Evolutionary conservation across 208 protist genomes (phyloP).

Genomic region (Leptomonas seymouri): DNA sequence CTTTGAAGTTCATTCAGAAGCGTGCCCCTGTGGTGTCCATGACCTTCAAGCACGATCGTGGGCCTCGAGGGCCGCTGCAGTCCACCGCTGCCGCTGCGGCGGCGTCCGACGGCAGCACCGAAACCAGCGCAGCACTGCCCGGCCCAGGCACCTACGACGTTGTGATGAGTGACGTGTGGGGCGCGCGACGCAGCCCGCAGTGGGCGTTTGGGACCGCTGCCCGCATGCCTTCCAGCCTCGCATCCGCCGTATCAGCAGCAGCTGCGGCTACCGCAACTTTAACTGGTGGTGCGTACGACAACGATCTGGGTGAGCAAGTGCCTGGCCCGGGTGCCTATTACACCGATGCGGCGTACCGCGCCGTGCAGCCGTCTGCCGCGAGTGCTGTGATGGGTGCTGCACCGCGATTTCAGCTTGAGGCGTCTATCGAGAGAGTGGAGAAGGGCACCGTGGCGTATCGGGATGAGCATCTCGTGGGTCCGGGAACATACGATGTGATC

Average conservation of each 20-base stretch:
- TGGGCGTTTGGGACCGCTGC: conserved; percentile 35
- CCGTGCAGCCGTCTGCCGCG: conserved; percentile 7
- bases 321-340: conserved; percentile 34
- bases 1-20: conserved; percentile 12
- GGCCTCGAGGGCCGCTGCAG: conserved; percentile 24
- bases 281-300: not conserved
- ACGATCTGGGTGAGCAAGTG: not conserved
- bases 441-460: not conserved
- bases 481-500: conserved; percentile 25
- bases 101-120: not conserved
- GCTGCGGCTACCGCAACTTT: not conserved
- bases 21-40: conserved; percentile 34
- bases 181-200: conserved; percentile 25
- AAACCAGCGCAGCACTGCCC: conserved; percentile 14
- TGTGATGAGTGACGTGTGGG: conserved; percentile 4
- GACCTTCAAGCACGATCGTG: conserved; percentile 30
- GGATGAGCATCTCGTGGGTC: not conserved
- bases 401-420: conserved; percentile 9
- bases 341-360: conserved; percentile 18
- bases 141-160: conserved; percentile 52
- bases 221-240: not conserved
- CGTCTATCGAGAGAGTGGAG: not conserved
- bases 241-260: not conserved
- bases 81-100: not conserved
- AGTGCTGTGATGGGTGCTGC: conserved; percentile 15